Evolutionary conservation across 352 stramenopile species (phyloP).

Genomic region (Globisporangium orthogonon): DNA sequence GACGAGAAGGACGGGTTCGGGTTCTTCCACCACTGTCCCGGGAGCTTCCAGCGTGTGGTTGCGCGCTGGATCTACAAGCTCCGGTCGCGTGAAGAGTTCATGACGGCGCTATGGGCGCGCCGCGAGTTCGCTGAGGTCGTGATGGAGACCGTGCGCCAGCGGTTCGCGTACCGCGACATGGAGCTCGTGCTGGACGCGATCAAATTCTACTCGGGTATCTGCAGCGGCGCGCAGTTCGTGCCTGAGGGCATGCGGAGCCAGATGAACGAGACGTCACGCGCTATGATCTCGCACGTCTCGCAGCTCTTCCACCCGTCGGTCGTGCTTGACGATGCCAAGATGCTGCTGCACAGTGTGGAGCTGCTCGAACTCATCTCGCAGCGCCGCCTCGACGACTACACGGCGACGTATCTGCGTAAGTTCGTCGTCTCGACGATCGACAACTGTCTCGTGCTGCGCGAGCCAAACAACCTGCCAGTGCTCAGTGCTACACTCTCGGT

Average conservation of each 20-base stretch:
- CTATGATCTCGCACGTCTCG: conserved; percentile 86
- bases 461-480: conserved; percentile 49
- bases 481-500: conserved; percentile 77
- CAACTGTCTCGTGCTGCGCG: conserved; percentile 67
- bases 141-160: conserved; percentile 84
- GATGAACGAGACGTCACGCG: conserved; percentile 74
- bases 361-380: conserved; percentile 82
- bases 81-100: conserved; percentile 69
- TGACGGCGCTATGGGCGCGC: conserved; percentile 73
- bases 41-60: conserved; percentile 82
- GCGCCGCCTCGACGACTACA: conserved; percentile 76
- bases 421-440: conserved; percentile 84
- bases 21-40: conserved; percentile 85
- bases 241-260: conserved; percentile 71
- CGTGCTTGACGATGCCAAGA: conserved; percentile 76
- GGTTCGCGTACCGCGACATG: conserved; percentile 80
- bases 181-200: conserved; percentile 83
- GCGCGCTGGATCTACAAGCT: conserved; percentile 86
- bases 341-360: conserved; percentile 82
- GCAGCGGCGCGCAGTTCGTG: conserved; percentile 65
- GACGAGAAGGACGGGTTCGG: conserved; percentile 70
- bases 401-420: conserved; percentile 80
- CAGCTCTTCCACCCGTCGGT: conserved; percentile 85
- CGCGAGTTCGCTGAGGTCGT: conserved; percentile 80
- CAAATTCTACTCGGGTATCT: conserved; percentile 85